Conservation (phyloP, 2,329 filamentous ascomycete genomes). For the Ophiognomonia clavigignenti-juglandacearum region DNA sequence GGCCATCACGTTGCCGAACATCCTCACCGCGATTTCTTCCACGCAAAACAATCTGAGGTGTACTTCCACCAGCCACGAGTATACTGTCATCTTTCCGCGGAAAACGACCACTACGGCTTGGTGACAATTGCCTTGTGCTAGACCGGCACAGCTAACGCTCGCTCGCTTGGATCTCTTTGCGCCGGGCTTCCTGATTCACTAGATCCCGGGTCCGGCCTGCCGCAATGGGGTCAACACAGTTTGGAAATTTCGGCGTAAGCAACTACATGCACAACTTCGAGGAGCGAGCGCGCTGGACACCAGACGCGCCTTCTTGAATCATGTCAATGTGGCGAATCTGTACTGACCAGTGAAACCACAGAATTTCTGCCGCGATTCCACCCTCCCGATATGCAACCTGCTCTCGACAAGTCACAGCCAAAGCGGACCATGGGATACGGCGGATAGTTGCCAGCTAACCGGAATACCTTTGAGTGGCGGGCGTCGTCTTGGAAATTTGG, state of each 20-base stretch:
- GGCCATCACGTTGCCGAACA: background rate
- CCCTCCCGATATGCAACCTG: conserved; percentile 79
- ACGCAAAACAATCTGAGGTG: too few relatives aligned
- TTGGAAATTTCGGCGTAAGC: conserved; percentile 56
- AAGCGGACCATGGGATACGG: conserved; percentile 46
- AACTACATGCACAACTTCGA: background rate
- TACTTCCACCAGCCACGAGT: too few relatives aligned
- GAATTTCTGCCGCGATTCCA: conserved; percentile 81
- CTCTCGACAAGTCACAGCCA: conserved; percentile 58
- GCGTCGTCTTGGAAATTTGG: conserved; percentile 74
- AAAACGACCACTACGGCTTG: too few relatives aligned
- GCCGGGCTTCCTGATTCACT: background rate
- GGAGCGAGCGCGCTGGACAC: background rate
- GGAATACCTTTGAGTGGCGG: conserved; percentile 69
- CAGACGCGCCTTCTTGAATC: background rate
- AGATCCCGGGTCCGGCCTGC: conserved; percentile 13
- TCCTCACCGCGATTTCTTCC: too few relatives aligned
- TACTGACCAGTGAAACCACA: conserved; percentile 28
- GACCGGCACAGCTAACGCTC: too few relatives aligned
- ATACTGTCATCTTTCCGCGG: too few relatives aligned
- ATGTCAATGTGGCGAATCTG: conserved; percentile 22
- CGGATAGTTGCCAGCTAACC: conserved; percentile 61
- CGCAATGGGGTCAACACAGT: conserved; percentile 54
- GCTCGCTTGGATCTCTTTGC: too few relatives aligned
- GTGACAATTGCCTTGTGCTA: too few relatives aligned